These are phyloP conservation scores for Chytriomyces hyalinus DNA, from an alignment of 192 early-diverging fungal species.

Conservation along the genomic window DNA sequence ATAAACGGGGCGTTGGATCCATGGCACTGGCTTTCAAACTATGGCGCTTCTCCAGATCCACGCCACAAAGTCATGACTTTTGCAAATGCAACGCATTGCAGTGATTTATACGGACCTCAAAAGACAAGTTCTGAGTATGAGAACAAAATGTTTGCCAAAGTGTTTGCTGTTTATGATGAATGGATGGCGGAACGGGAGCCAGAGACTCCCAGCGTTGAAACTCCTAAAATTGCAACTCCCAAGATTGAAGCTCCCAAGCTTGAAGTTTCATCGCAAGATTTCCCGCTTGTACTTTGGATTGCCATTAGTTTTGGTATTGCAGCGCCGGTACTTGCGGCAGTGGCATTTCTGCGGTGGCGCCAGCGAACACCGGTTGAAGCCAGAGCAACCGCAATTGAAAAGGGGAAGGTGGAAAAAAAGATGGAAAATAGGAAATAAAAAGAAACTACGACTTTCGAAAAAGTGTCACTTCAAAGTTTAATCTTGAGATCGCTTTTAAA, in stretches of 20 bases:
- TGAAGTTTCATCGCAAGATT: not conserved
- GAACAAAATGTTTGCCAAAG: not conserved
- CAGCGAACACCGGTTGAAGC: too few relatives aligned
- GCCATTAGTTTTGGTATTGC: too few relatives aligned
- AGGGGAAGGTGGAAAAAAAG: too few relatives aligned
- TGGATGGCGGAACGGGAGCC: conserved; percentile 10
- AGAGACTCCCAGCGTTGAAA: not conserved
- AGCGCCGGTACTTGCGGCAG: too few relatives aligned
- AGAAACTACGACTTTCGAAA: too few relatives aligned
- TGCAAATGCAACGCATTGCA: conserved; percentile 30
- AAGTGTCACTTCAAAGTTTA: not conserved
- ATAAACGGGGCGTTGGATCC: conserved; percentile 28
- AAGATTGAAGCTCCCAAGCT: not conserved
- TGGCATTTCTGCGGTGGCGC: too few relatives aligned
- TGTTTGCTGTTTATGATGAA: conserved; percentile 4
- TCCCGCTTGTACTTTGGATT: not conserved
- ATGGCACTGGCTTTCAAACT: conserved; percentile 33
- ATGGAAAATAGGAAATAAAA: too few relatives aligned
- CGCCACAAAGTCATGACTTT: not conserved
- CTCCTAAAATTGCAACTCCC: not conserved
- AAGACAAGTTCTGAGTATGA: not conserved
- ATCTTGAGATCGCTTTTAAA: not conserved
- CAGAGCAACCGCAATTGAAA: too few relatives aligned
- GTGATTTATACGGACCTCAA: conserved; percentile 20
- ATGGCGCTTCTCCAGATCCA: conserved; percentile 14